Evolutionary conservation across 306 rosid genomes (phyloP).

Genomic region (Acacia crassicarpa): DNA sequence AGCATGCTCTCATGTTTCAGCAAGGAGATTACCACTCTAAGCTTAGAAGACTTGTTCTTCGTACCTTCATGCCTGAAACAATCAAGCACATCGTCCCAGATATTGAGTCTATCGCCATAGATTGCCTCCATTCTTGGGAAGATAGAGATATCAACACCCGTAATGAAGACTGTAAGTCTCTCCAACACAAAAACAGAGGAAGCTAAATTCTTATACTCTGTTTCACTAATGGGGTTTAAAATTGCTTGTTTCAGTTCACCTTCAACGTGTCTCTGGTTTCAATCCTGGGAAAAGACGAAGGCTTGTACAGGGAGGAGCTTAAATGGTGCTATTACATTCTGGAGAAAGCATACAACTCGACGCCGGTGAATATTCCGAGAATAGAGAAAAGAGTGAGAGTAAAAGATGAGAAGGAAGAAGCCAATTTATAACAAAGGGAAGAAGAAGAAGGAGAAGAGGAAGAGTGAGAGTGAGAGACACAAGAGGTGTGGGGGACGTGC

Average conservation of each 20-base stretch:
- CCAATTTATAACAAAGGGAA: no score
- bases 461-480: no score
- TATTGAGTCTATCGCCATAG: conserved; percentile 70
- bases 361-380: conserved; percentile 79
- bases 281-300: conserved; percentile 75
- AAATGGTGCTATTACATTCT: conserved; percentile 77
- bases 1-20: conserved; percentile 82
- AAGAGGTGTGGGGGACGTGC: no score
- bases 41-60: conserved; percentile 79
- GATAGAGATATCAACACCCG: conserved; percentile 59
- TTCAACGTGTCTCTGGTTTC: conserved; percentile 87
- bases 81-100: conserved; percentile 45
- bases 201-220: not conserved
- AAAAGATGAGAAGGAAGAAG: no score
- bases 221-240: not conserved
- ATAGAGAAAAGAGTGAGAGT: no score
- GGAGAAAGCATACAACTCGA: conserved; percentile 87
- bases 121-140: conserved; percentile 62
- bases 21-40: conserved; percentile 89
- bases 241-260: conserved; percentile 53
- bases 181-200: conserved; percentile 1
- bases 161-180: conserved; percentile 76
- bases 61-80: conserved; percentile 71
- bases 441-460: no score
- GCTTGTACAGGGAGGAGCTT: conserved; percentile 66